These are phyloP conservation scores for Pelargonium fulgidum DNA, from an alignment of 441 rosid genomes.

Conservation along the genomic window DNA sequence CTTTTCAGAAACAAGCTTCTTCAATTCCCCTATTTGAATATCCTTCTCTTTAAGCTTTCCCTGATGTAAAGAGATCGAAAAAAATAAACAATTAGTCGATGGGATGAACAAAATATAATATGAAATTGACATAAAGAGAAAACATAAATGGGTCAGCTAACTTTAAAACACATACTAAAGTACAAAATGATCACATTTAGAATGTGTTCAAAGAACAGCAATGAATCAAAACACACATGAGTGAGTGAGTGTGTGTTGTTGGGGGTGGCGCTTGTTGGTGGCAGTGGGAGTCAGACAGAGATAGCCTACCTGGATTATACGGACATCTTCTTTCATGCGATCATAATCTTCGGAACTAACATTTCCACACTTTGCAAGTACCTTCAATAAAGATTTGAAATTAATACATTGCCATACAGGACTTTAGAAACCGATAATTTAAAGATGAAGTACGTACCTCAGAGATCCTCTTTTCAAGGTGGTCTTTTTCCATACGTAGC, in stretches of 20 bases:
- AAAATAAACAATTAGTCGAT: slow-evolving; percentile 10
- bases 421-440: slow-evolving; percentile 13
- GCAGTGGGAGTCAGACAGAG: no score
- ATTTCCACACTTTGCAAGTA: slow-evolving; percentile 60
- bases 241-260: no score
- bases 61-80: slow-evolving; percentile 33
- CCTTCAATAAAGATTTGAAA: slow-evolving; percentile 34
- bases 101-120: neutral
- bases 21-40: slow-evolving; percentile 51
- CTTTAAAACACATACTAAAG: no score
- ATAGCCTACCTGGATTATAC: slow-evolving; percentile 51
- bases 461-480: slow-evolving; percentile 57
- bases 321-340: slow-evolving; percentile 59
- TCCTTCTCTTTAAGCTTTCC: slow-evolving; percentile 61
- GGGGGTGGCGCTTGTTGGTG: no score
- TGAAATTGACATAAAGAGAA: no score
- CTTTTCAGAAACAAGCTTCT: slow-evolving; percentile 42
- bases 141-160: no score
- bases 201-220: no score
- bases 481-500: slow-evolving; percentile 55
- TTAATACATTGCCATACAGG: slow-evolving; percentile 21
- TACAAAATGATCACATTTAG: no score
- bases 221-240: no score
- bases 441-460: slow-evolving; percentile 54
- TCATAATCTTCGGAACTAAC: slow-evolving; percentile 73